Evolutionary conservation across 768 basidiomycete genomes (phyloP).

Genomic region (Ramaria sp.): DNA sequence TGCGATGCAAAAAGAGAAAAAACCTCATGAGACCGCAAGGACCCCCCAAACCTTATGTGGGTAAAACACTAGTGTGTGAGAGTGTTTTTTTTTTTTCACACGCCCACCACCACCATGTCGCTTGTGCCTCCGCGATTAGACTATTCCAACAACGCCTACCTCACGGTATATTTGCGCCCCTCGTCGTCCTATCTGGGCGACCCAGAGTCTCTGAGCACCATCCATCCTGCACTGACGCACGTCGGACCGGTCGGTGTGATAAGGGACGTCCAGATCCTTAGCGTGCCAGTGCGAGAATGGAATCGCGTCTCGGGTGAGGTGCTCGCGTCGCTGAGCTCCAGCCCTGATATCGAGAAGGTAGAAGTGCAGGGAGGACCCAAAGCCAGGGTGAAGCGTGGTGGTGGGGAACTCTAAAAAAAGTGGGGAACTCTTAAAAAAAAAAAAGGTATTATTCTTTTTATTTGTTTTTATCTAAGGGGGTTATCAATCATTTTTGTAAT

Average conservation of each 20-base stretch:
- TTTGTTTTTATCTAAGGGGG: too few species aligned
- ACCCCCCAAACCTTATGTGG: too few species aligned
- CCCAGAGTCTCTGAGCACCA: conserved; percentile 22
- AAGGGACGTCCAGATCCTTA: conserved; percentile 33
- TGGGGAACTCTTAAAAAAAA: too few species aligned
- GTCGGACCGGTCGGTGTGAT: conserved; percentile 32
- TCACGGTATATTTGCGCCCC: conserved; percentile 30
- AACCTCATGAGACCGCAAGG: too few species aligned
- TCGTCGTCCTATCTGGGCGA: conserved; percentile 22
- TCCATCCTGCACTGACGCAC: conserved; percentile 26
- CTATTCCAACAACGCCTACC: conserved; percentile 29
- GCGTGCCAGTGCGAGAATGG: conserved; percentile 31
- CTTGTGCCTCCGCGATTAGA: conserved; percentile 17
- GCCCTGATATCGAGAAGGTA: conserved; percentile 20
- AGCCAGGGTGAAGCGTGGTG: conserved; percentile 21
- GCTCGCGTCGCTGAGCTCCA: conserved; percentile 19
- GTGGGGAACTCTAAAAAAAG: background rate
- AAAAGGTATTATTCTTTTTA: too few species aligned
- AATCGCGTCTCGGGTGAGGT: conserved; percentile 20
- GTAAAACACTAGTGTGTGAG: too few species aligned
- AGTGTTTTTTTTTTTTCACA: too few species aligned
- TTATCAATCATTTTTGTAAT: too few species aligned
- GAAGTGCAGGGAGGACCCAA: conserved; percentile 26
- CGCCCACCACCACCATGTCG: background rate
- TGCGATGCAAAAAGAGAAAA: too few species aligned